phyloP scores from a whole-genome alignment of 306 rosid genomes.

The Oxytropis ochrocephala region DNA sequence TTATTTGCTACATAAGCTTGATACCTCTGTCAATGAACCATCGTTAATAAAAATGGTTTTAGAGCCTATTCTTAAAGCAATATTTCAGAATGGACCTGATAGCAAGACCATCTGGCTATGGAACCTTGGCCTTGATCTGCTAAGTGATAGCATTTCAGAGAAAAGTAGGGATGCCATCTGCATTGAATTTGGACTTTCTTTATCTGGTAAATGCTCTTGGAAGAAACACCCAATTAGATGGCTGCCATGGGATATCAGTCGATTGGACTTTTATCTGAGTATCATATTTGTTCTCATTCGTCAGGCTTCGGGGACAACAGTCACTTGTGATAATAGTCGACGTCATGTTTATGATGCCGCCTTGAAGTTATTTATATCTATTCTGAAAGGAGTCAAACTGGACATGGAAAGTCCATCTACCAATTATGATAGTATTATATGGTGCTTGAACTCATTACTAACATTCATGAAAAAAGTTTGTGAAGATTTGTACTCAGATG shows the following conservation, averaged over 20 bases:
- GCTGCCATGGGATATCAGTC: constrained; percentile 71
- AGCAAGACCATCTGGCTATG: constrained; percentile 51
- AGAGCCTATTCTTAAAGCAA: constrained; percentile 56
- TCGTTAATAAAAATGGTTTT: constrained; percentile 42
- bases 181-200: constrained; percentile 24
- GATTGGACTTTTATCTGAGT: constrained; percentile 57
- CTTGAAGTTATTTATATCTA: constrained; percentile 47
- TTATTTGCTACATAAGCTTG: constrained; percentile 72
- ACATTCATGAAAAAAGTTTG: constrained; percentile 46
- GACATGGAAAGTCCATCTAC: constrained; percentile 47
- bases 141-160: constrained; percentile 48
- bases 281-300: constrained; percentile 39
- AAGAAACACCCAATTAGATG: constrained; percentile 55
- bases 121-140: constrained; percentile 53
- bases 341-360: constrained; percentile 43
- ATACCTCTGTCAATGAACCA: constrained; percentile 44
- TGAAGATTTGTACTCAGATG: constrained; percentile 39
- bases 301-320: constrained; percentile 45
- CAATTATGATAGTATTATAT: constrained; percentile 48
- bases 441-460: constrained; percentile 43
- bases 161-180: constrained; percentile 34
- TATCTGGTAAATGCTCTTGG: constrained; percentile 45
- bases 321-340: constrained; percentile 42
- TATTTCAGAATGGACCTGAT: constrained; percentile 56
- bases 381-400: constrained; percentile 61